phyloP scores from a whole-genome alignment of 2,329 filamentous ascomycete species.

The Monosporascus sp. region DNA sequence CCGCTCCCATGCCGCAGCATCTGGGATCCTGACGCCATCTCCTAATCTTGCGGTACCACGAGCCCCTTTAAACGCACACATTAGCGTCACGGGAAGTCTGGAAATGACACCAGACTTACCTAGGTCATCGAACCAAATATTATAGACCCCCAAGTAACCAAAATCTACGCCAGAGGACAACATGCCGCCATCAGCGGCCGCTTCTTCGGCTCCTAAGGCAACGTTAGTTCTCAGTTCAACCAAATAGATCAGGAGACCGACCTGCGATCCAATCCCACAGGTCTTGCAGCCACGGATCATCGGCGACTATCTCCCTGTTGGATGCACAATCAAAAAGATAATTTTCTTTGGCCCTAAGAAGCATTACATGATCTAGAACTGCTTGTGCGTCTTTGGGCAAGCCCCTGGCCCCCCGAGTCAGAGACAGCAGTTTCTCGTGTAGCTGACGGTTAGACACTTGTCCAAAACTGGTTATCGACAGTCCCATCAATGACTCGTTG shows the following conservation, averaged over 20 bases:
- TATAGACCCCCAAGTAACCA: constrained; percentile 68
- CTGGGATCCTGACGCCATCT: constrained; percentile 39
- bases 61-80: constrained; percentile 33
- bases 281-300: constrained; percentile 70
- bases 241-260: constrained; percentile 30
- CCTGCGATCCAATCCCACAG: constrained; percentile 74
- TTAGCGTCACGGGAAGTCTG: not conserved
- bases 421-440: constrained; percentile 49
- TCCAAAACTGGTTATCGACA: constrained; percentile 31
- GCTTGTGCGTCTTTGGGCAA: constrained; percentile 47
- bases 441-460: constrained; percentile 48
- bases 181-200: constrained; percentile 66
- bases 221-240: constrained; percentile 7
- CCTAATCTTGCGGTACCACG: constrained; percentile 44
- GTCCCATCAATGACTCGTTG: constrained; percentile 29
- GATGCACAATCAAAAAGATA: constrained; percentile 59
- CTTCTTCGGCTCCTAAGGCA: constrained; percentile 53
- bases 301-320: constrained; percentile 63
- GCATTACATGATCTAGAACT: constrained; percentile 52
- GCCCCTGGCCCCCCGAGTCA: constrained; percentile 38
- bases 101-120: constrained; percentile 38
- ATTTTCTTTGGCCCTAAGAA: constrained; percentile 54
- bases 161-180: constrained; percentile 62
- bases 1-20: constrained; percentile 52
- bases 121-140: constrained; percentile 66